Conservation (phyloP, 2,329 filamentous ascomycete genomes). For the Aspergillus melleus region DNA sequence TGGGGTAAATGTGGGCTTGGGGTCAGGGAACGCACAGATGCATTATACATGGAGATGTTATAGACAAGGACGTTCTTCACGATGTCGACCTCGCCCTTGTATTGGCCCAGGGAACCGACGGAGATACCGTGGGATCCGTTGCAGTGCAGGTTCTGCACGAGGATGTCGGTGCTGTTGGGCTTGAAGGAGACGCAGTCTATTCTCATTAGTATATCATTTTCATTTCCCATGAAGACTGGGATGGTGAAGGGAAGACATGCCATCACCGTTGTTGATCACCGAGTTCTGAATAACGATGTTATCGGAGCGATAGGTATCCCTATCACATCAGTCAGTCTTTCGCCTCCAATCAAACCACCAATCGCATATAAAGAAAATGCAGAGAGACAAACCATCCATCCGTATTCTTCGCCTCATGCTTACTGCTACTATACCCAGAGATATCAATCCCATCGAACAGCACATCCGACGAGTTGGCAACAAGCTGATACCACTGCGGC, state of each 20-base stretch:
- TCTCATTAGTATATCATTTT: not conserved
- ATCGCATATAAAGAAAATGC: not conserved
- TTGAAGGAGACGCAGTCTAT: constrained; percentile 72
- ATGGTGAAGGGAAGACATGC: constrained; percentile 22
- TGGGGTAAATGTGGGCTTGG: constrained; percentile 27
- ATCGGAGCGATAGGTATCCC: constrained; percentile 54
- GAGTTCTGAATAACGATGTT: constrained; percentile 68
- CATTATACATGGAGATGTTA: constrained; percentile 61
- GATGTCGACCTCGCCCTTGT: constrained; percentile 62
- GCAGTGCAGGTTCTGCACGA: constrained; percentile 67
- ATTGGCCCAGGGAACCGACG: constrained; percentile 71
- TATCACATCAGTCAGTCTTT: constrained; percentile 5
- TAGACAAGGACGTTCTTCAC: constrained; percentile 68
- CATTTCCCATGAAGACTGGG: not conserved
- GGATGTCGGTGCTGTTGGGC: constrained; percentile 68
- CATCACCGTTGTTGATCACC: constrained; percentile 64
- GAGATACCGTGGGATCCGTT: constrained; percentile 72
- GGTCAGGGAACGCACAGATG: constrained; percentile 31
- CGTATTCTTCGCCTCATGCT: constrained; percentile 63
- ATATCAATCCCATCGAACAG: constrained; percentile 65
- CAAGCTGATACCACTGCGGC: constrained; percentile 63
- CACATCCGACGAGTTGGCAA: constrained; percentile 66
- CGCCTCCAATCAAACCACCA: not conserved
- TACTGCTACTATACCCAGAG: constrained; percentile 53
- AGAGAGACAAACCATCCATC: constrained; percentile 51